These are phyloP conservation scores for Neurospora sp. DNA, from an alignment of 495 filamentous ascomycete species.

Conservation along the genomic window DNA sequence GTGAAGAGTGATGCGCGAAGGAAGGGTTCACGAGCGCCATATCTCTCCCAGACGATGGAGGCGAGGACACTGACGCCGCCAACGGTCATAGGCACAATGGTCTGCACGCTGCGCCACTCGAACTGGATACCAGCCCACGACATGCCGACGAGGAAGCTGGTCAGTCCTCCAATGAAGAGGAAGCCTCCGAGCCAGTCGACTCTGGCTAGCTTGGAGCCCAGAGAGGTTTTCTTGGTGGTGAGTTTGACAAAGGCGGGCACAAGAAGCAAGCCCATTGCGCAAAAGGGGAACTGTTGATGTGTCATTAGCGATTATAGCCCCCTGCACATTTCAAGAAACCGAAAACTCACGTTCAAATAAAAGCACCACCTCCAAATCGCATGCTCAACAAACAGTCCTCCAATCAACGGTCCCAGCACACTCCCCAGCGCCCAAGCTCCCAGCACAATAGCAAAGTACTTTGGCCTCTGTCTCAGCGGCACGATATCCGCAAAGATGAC, in stretches of 20 bases:
- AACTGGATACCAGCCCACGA: slow-evolving; percentile 50
- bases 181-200: slow-evolving; percentile 33
- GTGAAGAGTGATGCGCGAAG: slow-evolving; percentile 42
- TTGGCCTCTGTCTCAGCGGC: slow-evolving; percentile 28
- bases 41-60: slow-evolving; percentile 30
- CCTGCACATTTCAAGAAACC: not conserved
- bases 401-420: slow-evolving; percentile 64
- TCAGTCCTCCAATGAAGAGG: slow-evolving; percentile 36
- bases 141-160: slow-evolving; percentile 43
- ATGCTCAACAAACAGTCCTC: slow-evolving; percentile 58
- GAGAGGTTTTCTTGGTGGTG: slow-evolving; percentile 18
- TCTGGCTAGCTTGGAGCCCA: slow-evolving; percentile 20
- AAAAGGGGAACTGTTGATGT: slow-evolving; percentile 23
- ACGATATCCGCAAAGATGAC: slow-evolving; percentile 53
- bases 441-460: slow-evolving; percentile 32
- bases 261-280: slow-evolving; percentile 23
- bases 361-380: slow-evolving; percentile 34
- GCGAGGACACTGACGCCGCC: slow-evolving; percentile 22
- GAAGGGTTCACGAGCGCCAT: slow-evolving; percentile 39
- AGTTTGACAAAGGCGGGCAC: slow-evolving; percentile 27
- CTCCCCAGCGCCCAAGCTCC: slow-evolving; percentile 60
- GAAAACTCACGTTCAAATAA: slow-evolving; percentile 24
- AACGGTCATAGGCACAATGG: slow-evolving; percentile 37
- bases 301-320: not conserved
- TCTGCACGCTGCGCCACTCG: slow-evolving; percentile 34